phyloP scores from a whole-genome alignment of 768 basidiomycete species.

The Mycena polygramma region DNA sequence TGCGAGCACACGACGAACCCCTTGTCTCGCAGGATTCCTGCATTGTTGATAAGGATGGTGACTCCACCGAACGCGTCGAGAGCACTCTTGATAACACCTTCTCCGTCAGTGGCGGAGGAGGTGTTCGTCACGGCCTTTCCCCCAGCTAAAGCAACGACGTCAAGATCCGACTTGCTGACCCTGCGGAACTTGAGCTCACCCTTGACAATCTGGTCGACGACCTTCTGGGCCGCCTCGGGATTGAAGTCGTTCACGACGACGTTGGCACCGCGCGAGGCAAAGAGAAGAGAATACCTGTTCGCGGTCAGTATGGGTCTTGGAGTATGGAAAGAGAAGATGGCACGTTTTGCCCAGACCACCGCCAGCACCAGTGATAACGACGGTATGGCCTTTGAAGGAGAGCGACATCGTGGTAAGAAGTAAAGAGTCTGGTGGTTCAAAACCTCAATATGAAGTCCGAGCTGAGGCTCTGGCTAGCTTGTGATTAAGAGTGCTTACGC shows the following conservation, averaged over 20 bases:
- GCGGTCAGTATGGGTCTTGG: neutral
- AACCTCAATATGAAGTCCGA: neutral
- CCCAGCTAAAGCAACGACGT: conserved; percentile 66
- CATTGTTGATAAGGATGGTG: conserved; percentile 96
- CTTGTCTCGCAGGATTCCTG: conserved; percentile 88
- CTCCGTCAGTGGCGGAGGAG: conserved; percentile 89
- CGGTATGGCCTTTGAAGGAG: conserved; percentile 89
- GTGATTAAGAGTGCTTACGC: conserved; percentile 4
- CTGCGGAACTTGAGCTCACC: conserved; percentile 59
- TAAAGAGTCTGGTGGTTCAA: too few relatives aligned
- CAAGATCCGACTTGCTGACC: neutral
- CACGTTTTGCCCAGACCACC: conserved; percentile 94
- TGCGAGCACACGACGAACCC: conserved; percentile 58
- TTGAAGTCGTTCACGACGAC: conserved; percentile 98
- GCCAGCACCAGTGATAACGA: conserved; percentile 95
- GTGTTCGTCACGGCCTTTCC: conserved; percentile 91
- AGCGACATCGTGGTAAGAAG: conserved; percentile 52
- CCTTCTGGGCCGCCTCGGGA: conserved; percentile 87
- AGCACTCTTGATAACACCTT: conserved; percentile 87
- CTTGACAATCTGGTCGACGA: conserved; percentile 88
- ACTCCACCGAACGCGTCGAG: conserved; percentile 87
- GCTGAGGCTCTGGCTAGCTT: neutral
- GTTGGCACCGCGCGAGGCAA: conserved; percentile 93
- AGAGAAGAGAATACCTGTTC: conserved; percentile 87
- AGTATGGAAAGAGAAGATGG: conserved; percentile 48